Evolutionary conservation across 2,329 filamentous ascomycete genomes (phyloP).

Genomic region (Diaporthe helianthi): DNA sequence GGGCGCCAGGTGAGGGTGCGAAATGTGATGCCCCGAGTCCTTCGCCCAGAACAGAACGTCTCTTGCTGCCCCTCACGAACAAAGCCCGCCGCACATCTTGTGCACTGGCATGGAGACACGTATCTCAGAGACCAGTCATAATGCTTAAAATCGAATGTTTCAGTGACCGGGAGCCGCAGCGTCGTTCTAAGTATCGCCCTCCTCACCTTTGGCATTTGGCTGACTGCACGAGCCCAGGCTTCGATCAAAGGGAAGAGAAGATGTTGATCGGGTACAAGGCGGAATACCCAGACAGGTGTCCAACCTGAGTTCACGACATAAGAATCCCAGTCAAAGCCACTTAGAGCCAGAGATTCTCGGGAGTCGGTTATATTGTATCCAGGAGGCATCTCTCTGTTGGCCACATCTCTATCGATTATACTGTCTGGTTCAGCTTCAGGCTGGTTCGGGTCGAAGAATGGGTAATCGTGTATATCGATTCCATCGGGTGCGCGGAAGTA

Average conservation of each 20-base stretch:
- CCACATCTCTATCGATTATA: background rate
- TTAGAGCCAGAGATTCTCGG: background rate
- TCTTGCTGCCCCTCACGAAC: background rate
- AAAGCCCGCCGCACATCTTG: background rate
- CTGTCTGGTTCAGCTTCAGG: too few species aligned
- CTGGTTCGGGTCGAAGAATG: background rate
- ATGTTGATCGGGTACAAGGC: background rate
- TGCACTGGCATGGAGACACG: background rate
- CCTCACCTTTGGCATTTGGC: background rate
- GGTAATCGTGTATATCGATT: background rate
- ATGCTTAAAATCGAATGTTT: background rate
- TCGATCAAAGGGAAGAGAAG: background rate
- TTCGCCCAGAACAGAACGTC: background rate
- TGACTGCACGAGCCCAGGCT: background rate
- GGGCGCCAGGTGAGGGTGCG: background rate
- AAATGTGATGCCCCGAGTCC: background rate
- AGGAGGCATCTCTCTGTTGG: background rate
- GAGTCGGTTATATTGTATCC: background rate
- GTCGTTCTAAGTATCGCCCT: background rate
- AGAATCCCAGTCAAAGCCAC: background rate
- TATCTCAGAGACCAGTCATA: background rate
- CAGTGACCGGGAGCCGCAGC: background rate
- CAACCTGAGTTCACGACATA: background rate
- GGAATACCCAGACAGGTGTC: background rate
- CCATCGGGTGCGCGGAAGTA: background rate